Conservation (phyloP, 2,329 filamentous ascomycete genomes). For the Microdochium paspali region DNA sequence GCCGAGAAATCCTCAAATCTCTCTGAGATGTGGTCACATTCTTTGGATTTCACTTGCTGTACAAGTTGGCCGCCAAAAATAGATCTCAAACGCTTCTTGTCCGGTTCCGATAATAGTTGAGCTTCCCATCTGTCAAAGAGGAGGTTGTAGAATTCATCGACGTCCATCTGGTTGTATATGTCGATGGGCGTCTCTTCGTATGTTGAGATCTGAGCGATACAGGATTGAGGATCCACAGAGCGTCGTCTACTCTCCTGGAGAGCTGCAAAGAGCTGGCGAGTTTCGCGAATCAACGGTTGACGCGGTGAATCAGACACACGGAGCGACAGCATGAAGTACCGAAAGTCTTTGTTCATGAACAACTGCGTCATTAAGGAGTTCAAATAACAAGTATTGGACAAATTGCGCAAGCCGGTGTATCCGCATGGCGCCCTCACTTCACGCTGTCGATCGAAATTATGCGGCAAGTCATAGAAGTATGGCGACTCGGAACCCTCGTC, state of each 20-base stretch:
- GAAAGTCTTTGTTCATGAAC: slow-evolving; percentile 89
- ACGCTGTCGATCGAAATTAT: slow-evolving; percentile 54
- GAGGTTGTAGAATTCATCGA: slow-evolving; percentile 94
- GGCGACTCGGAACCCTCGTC: slow-evolving; percentile 32
- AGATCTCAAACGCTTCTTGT: slow-evolving; percentile 64
- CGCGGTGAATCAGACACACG: slow-evolving; percentile 43
- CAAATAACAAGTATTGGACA: slow-evolving; percentile 94
- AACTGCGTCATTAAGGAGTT: slow-evolving; percentile 92
- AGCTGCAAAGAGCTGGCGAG: slow-evolving; percentile 71
- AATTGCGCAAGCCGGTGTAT: slow-evolving; percentile 82
- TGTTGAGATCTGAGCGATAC: slow-evolving; percentile 69
- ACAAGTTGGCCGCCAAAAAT: slow-evolving; percentile 91
- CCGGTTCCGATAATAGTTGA: slow-evolving; percentile 59
- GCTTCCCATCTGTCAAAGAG: slow-evolving; percentile 87
- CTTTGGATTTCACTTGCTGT: slow-evolving; percentile 90
- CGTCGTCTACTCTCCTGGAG: slow-evolving; percentile 78
- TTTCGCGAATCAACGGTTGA: slow-evolving; percentile 64
- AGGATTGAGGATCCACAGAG: slow-evolving; percentile 60
- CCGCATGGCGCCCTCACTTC: slow-evolving; percentile 68
- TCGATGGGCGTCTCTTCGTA: slow-evolving; percentile 80
- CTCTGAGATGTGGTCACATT: slow-evolving; percentile 90
- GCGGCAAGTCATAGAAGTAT: slow-evolving; percentile 52
- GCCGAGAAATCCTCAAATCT: slow-evolving; percentile 84
- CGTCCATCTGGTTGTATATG: slow-evolving; percentile 89
- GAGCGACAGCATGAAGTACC: slow-evolving; percentile 70